phyloP scores from a whole-genome alignment of 1,284 basidiomycete genomes.

The Phellopilus nigrolimitatus region DNA sequence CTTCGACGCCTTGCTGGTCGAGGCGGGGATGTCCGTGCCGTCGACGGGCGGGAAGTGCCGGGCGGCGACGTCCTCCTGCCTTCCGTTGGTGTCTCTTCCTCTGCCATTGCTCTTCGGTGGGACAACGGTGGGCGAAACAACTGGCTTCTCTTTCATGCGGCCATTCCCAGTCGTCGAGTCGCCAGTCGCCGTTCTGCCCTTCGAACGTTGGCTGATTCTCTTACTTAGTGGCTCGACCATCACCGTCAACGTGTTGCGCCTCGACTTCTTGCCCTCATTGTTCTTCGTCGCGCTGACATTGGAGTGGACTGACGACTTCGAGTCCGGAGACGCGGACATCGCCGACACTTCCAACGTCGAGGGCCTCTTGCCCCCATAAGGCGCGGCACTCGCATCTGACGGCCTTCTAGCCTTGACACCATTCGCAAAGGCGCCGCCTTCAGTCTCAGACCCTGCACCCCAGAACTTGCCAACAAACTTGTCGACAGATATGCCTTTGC shows the following conservation, averaged over 20 bases:
- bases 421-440: constrained; percentile 9
- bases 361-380: constrained; percentile 28
- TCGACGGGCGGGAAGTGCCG: constrained; percentile 24
- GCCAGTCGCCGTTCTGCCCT: constrained; percentile 34
- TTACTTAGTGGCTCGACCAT: constrained; percentile 75
- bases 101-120: background rate
- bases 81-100: constrained; percentile 1
- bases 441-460: constrained; percentile 26
- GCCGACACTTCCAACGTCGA: constrained; percentile 33
- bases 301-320: constrained; percentile 11
- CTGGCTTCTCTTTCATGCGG: constrained; percentile 14
- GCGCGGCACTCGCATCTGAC: constrained; percentile 26
- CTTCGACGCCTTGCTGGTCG: constrained; percentile 67
- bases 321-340: constrained; percentile 14
- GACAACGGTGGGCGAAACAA: constrained; percentile 1
- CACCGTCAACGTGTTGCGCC: constrained; percentile 76
- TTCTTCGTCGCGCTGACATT: constrained; percentile 13
- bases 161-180: constrained; percentile 20
- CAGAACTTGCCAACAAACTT: constrained; percentile 71
- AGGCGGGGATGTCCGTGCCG: constrained; percentile 46
- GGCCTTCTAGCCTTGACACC: constrained; percentile 20
- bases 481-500: constrained; percentile 65
- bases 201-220: constrained; percentile 47
- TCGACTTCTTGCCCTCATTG: constrained; percentile 47
- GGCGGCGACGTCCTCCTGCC: constrained; percentile 13